These are phyloP conservation scores for Colletotrichum musicola DNA, from an alignment of 2,329 filamentous ascomycete species.

Conservation along the genomic window DNA sequence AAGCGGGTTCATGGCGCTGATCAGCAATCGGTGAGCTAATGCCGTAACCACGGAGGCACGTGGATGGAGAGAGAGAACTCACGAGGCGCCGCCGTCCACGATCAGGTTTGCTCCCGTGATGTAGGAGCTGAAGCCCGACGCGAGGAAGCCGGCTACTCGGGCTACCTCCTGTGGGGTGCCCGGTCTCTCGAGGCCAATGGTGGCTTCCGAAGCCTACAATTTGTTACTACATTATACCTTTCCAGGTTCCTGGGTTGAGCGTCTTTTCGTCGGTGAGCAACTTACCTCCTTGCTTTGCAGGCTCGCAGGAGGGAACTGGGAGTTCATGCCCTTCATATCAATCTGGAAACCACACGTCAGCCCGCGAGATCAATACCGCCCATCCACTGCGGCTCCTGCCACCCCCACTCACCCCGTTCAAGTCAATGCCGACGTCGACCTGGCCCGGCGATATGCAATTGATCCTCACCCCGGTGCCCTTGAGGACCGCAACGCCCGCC, in stretches of 20 bases:
- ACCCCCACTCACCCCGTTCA: constrained; percentile 55
- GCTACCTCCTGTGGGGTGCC: constrained; percentile 70
- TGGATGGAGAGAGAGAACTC: constrained; percentile 35
- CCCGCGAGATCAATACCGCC: too few species aligned
- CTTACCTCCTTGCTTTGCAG: constrained; percentile 62
- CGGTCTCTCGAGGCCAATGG: constrained; percentile 69
- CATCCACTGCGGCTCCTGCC: constrained; percentile 37
- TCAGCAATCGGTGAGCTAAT: constrained; percentile 35
- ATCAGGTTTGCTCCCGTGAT: constrained; percentile 72
- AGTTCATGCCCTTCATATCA: constrained; percentile 62
- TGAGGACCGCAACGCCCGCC: constrained; percentile 68
- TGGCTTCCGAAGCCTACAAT: constrained; percentile 57
- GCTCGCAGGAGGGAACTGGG: constrained; percentile 67
- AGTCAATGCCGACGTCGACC: constrained; percentile 54
- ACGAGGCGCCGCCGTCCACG: constrained; percentile 70
- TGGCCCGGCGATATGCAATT: constrained; percentile 63
- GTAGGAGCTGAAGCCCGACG: constrained; percentile 72
- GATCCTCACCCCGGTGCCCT: constrained; percentile 70
- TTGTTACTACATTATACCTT: not conserved
- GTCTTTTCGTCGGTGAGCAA: not conserved
- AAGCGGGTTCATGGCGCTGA: constrained; percentile 55
- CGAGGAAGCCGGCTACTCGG: constrained; percentile 71
- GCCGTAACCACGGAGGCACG: not conserved
- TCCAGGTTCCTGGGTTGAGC: too few species aligned
- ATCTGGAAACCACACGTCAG: constrained; percentile 47